These are phyloP conservation scores for Eucalyptus regnans DNA, from an alignment of 345 rosid genomes.

Conservation along the genomic window DNA sequence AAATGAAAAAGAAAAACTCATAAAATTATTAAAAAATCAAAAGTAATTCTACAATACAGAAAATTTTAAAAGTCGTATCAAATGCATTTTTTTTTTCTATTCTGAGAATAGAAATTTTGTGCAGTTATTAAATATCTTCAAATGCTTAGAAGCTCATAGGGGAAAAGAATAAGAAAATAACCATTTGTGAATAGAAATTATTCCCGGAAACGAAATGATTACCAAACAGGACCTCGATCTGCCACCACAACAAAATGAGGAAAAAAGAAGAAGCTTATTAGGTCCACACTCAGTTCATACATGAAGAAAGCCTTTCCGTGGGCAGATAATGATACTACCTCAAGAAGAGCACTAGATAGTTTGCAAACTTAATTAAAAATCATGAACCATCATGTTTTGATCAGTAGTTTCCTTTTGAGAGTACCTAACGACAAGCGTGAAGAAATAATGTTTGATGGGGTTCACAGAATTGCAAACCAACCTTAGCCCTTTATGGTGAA, in stretches of 20 bases:
- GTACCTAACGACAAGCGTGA: background rate
- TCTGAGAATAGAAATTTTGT: too few relatives aligned
- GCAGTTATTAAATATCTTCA: too few relatives aligned
- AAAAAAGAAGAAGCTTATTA: background rate
- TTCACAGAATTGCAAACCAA: background rate
- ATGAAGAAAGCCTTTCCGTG: background rate
- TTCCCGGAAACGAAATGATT: rapidly evolving
- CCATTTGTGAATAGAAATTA: rapidly evolving
- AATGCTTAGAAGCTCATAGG: too few relatives aligned
- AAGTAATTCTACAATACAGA: too few relatives aligned
- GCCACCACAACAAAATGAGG: background rate
- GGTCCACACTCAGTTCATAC: background rate
- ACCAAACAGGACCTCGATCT: too few relatives aligned
- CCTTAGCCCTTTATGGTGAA: background rate
- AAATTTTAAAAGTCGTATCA: rapidly evolving
- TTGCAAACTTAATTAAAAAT: background rate
- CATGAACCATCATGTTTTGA: background rate
- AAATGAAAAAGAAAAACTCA: too few relatives aligned
- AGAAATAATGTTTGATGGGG: background rate
- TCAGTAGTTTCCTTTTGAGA: background rate
- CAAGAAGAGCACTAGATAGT: background rate
- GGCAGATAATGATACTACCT: background rate
- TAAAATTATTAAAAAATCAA: too few relatives aligned
- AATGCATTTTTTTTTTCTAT: too few relatives aligned
- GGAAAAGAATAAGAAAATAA: too few relatives aligned